Conservation (phyloP, 2,329 filamentous ascomycete species). For the Tolypocladium pustulatum region DNA sequence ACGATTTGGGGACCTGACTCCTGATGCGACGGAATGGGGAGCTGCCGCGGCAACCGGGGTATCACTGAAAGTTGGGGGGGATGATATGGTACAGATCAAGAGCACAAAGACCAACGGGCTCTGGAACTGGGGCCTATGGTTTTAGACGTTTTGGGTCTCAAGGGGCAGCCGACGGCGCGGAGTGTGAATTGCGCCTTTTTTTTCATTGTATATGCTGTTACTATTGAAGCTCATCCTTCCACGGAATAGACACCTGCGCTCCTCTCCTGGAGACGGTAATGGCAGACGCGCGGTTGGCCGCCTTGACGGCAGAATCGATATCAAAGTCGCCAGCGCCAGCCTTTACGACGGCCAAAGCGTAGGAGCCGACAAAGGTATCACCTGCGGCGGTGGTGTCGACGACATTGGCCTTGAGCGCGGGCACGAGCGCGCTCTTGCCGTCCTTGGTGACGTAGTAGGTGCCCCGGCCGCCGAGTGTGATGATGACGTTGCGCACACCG, state of each 20-base stretch:
- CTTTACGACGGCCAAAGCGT: conserved; percentile 62
- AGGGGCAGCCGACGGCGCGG: not conserved
- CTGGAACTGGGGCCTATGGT: conserved; percentile 16
- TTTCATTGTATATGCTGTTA: conserved; percentile 3
- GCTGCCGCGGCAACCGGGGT: conserved; percentile 4
- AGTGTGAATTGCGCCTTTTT: conserved; percentile 1
- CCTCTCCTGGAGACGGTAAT: conserved; percentile 31
- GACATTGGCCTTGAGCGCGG: conserved; percentile 61
- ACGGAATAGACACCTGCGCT: conserved; percentile 33
- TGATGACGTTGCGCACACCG: conserved; percentile 67
- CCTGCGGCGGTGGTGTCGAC: conserved; percentile 91
- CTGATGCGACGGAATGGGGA: not conserved
- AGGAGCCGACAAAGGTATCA: conserved; percentile 87
- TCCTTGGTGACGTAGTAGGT: conserved; percentile 50
- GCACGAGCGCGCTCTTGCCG: conserved; percentile 36
- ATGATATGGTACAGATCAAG: not conserved
- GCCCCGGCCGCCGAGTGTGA: conserved; percentile 78
- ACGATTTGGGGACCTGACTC: not conserved
- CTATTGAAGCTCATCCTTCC: conserved; percentile 29
- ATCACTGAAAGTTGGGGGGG: not conserved
- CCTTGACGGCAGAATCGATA: conserved; percentile 45
- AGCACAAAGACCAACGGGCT: conserved; percentile 13
- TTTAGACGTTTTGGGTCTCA: conserved; percentile 8
- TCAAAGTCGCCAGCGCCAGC: conserved; percentile 29
- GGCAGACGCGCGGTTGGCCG: conserved; percentile 38